phyloP scores from a whole-genome alignment of 345 rosid species.

The Clausena lansium region DNA sequence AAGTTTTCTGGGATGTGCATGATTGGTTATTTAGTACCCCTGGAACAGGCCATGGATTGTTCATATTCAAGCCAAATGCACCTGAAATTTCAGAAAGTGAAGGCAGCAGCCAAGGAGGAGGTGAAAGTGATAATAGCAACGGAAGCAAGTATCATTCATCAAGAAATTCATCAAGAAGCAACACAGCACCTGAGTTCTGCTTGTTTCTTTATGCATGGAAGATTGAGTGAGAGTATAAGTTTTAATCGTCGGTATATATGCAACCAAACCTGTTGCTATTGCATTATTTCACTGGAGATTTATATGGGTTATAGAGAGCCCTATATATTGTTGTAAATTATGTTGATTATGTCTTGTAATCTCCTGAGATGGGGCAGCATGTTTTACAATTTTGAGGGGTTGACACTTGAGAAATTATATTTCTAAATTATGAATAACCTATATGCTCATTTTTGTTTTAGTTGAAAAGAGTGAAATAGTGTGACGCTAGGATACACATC shows the following conservation, averaged over 20 bases:
- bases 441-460: background rate
- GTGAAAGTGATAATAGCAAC: conserved; percentile 52
- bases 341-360: background rate
- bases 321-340: conserved; percentile 4
- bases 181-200: conserved; percentile 56
- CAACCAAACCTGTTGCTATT: background rate
- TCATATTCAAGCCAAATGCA: conserved; percentile 78
- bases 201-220: conserved; percentile 91
- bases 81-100: conserved; percentile 52
- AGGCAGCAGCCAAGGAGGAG: conserved; percentile 42
- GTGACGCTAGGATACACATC: background rate
- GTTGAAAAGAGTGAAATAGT: background rate
- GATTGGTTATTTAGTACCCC: conserved; percentile 84
- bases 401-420: background rate
- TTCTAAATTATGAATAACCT: background rate
- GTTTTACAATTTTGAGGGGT: background rate
- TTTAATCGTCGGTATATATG: background rate
- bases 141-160: conserved; percentile 65
- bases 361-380: background rate
- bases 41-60: conserved; percentile 67
- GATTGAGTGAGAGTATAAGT: conserved; percentile 46
- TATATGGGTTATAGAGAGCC: background rate
- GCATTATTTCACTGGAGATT: background rate
- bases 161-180: conserved; percentile 16
- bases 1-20: conserved; percentile 89